Percentiles rank a stretch among this genome's conserved stretches.
Conservation (phyloP, 306 rosid species). For the Cyamopsis tetragonoloba region DNA sequence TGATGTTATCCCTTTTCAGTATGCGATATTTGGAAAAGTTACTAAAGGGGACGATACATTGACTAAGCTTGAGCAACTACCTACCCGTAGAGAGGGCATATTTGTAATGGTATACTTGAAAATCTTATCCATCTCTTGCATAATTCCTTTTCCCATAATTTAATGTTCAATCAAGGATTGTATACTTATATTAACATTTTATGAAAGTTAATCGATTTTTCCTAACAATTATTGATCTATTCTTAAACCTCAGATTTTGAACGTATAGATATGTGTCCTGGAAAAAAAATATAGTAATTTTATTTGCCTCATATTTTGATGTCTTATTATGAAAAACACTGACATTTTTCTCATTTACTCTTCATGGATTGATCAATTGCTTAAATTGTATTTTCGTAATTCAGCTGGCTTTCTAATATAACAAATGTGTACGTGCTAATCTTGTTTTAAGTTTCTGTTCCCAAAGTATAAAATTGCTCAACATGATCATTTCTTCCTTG, state of each 20-base stretch:
- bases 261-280: too few species aligned
- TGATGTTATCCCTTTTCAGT: slow-evolving; percentile 47
- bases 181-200: not conserved
- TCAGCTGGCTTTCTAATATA: not conserved
- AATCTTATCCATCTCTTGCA: slow-evolving; percentile 24
- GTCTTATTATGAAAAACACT: too few species aligned
- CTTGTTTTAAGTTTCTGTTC: not conserved
- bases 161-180: slow-evolving; percentile 18
- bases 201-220: not conserved
- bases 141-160: not conserved
- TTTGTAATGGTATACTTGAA: slow-evolving; percentile 74
- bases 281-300: too few species aligned
- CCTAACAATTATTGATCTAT: not conserved
- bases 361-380: not conserved
- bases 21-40: slow-evolving; percentile 90
- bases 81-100: slow-evolving; percentile 84
- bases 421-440: not conserved
- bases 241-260: not conserved
- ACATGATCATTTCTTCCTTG: slow-evolving; percentile 9
- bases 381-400: not conserved
- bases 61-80: slow-evolving; percentile 76
- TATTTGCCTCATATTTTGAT: too few species aligned
- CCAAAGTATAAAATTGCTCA: not conserved
- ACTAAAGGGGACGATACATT: slow-evolving; percentile 85
- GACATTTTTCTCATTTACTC: too few species aligned